Evolutionary conservation across 495 filamentous ascomycete species (phyloP).

Genomic region (Neurospora sublineolata): DNA sequence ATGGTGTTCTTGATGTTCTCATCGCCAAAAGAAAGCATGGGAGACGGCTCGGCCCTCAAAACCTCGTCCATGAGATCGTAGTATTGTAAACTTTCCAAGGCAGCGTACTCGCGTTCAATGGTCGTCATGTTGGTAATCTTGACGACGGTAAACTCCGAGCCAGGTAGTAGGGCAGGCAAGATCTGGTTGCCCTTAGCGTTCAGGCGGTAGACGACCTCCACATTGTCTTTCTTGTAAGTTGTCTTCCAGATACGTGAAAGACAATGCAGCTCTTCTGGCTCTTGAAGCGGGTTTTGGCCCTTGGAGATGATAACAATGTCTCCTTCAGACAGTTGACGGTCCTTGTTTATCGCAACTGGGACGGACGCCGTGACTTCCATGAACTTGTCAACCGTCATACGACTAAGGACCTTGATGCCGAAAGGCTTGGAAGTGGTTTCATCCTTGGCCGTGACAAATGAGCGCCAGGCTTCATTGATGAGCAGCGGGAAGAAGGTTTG

Average conservation of each 20-base stretch:
- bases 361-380: slow-evolving; percentile 81
- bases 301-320: slow-evolving; percentile 81
- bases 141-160: slow-evolving; percentile 55
- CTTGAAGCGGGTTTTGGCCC: slow-evolving; percentile 49
- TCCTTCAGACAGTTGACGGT: slow-evolving; percentile 64
- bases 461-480: slow-evolving; percentile 90
- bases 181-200: slow-evolving; percentile 44
- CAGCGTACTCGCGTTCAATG: slow-evolving; percentile 88
- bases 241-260: slow-evolving; percentile 73
- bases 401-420: slow-evolving; percentile 72
- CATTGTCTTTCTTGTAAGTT: slow-evolving; percentile 60
- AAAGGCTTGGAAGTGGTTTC: slow-evolving; percentile 68
- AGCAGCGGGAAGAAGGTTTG: slow-evolving; percentile 82
- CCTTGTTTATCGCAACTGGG: slow-evolving; percentile 53
- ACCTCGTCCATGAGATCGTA: slow-evolving; percentile 93
- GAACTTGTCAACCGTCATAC: slow-evolving; percentile 83
- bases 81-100: slow-evolving; percentile 78
- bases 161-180: slow-evolving; percentile 39
- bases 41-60: slow-evolving; percentile 75
- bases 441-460: slow-evolving; percentile 79
- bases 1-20: slow-evolving; percentile 54
- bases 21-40: slow-evolving; percentile 66
- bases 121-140: slow-evolving; percentile 83
- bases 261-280: slow-evolving; percentile 58
- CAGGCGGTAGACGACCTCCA: slow-evolving; percentile 78